Base-by-base conservation (phyloP, 2,329 filamentous ascomycete genomes). In the Cladorrhinum sp. region DNA sequence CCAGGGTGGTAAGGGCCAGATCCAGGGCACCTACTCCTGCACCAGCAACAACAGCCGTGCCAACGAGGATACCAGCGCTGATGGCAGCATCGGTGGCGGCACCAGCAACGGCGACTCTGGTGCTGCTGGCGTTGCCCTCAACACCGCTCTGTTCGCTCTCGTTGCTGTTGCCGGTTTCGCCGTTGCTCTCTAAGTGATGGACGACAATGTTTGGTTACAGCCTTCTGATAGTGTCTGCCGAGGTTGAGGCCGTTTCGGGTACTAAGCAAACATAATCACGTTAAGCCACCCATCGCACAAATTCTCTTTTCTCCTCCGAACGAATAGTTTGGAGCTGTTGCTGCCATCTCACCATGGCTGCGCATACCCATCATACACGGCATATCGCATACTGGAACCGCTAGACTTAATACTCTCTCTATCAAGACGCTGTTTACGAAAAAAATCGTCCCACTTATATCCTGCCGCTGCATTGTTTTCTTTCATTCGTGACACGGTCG, bases 21-120 rank as follows among this genome's bases (percentile, higher is more conserved):
- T 82, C 65, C 77, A 79, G 73, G 84, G 83, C 66, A 73, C 73
- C 65, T 78, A 73, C 69, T 74, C 68, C 29, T 87, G 84, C 79
- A 74, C 74, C 25, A 77, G 77, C 70, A 77, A 83, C 72, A 80
- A 82, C 71, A 73, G 74, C 54, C 70, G 78, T 50, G 83, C 83
- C 72, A 84, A 85, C 75, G 71, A 79, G 65, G 80, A 78, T 65
- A 78, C 74, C 62, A 69, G 71, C 61, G 67, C 72, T 54, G 68
- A 70, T 57, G 69, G 73, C 57, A 67, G 62, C 52, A 66, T 65
- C 56, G 69, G 70, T 59, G 67, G 52, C 65, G 55, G 58, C 58
- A 45, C 29, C 24, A 70, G 68, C 66, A 68, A 61, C 59, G 66
- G 69, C 56, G 68, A 75, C 38, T 76, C 75, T 63, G 74, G 74